phyloP scores from a whole-genome alignment of 2,329 filamentous ascomycete species.

The Neofusicoccum kwambonambiense region DNA sequence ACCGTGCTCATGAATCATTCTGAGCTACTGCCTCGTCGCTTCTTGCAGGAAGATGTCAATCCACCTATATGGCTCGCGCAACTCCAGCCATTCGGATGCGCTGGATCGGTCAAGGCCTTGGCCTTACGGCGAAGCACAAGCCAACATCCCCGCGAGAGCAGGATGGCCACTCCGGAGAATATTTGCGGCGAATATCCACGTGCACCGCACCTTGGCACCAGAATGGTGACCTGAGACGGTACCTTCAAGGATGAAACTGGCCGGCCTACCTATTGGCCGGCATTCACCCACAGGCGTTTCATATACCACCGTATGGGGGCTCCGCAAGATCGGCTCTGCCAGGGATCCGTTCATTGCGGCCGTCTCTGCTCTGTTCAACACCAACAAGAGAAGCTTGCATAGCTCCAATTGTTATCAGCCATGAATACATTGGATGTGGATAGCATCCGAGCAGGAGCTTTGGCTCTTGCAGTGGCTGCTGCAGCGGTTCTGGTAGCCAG shows the following conservation, averaged over 20 bases:
- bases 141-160: neutral
- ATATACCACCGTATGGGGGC: neutral
- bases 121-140: neutral
- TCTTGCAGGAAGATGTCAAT: neutral
- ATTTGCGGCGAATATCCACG: slow-evolving; percentile 1
- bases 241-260: too few relatives aligned
- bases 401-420: neutral
- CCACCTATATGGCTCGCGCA: neutral
- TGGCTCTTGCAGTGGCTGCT: neutral
- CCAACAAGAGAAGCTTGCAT: neutral
- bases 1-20: too few relatives aligned
- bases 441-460: neutral
- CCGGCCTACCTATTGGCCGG: too few relatives aligned
- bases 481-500: neutral
- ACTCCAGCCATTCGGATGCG: neutral
- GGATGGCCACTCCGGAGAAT: neutral
- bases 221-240: neutral
- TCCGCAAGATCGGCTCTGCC: neutral
- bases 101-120: neutral
- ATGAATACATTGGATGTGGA: neutral
- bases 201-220: neutral
- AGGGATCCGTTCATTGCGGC: neutral
- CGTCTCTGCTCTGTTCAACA: neutral
- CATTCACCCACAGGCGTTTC: neutral
- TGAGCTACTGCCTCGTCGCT: too few relatives aligned